Percentiles rank a stretch among this genome's conserved stretches.
Conservation (phyloP, 192 early-diverging fungal species). For the Linderina pennispora region DNA sequence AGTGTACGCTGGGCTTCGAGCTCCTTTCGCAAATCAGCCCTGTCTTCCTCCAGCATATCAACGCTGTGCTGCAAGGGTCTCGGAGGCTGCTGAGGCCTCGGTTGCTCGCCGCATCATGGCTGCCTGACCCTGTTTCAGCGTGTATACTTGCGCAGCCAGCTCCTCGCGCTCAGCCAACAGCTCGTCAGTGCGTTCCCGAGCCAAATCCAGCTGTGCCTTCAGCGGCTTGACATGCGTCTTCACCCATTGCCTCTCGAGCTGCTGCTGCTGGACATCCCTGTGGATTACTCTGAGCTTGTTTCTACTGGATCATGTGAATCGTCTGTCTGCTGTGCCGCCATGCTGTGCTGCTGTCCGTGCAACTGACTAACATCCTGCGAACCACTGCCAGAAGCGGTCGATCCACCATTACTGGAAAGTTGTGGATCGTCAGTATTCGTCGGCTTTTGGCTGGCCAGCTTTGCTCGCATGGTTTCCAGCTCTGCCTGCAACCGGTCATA, state of each 20-base stretch:
- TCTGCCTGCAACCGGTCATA: constrained; percentile 18
- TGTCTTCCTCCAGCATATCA: constrained; percentile 24
- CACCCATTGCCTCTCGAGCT: constrained; percentile 19
- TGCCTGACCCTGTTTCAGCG: constrained; percentile 19
- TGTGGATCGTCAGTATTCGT: too few relatives aligned
- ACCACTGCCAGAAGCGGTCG: too few relatives aligned
- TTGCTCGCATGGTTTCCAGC: too few relatives aligned
- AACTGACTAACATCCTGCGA: constrained; percentile 5
- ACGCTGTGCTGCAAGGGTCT: constrained; percentile 9
- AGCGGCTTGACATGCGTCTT: constrained; percentile 25
- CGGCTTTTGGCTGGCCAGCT: too few relatives aligned
- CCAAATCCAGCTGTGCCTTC: constrained; percentile 25
- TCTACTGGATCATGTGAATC: background rate
- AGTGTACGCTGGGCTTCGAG: constrained; percentile 23
- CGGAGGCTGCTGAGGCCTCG: constrained; percentile 8
- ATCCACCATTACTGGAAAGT: too few relatives aligned
- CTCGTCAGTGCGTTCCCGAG: constrained; percentile 33
- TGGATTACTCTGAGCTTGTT: too few relatives aligned
- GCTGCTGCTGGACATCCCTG: too few relatives aligned
- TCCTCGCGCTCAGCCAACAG: constrained; percentile 35
- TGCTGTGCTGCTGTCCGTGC: constrained; percentile 34
- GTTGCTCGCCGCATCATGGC: constrained; percentile 16
- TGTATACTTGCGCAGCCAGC: constrained; percentile 14
- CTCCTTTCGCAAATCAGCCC: constrained; percentile 15
- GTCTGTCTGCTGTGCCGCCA: constrained; percentile 4